Evolutionary conservation across 345 rosid species (phyloP).

Genomic region (Conringia planisiliqua): DNA sequence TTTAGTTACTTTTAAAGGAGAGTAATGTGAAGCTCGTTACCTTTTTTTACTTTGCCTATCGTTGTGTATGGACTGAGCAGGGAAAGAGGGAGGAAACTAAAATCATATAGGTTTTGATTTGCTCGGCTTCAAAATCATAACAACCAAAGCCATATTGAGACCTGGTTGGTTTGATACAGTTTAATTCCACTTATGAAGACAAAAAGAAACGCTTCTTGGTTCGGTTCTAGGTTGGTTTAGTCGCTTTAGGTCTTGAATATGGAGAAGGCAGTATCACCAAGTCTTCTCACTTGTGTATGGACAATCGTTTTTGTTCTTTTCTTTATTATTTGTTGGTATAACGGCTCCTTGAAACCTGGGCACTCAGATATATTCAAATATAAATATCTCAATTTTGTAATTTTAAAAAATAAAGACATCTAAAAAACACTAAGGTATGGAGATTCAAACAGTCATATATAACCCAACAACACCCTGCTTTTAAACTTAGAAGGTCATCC

Average conservation of each 20-base stretch:
- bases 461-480: too few relatives aligned
- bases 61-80: background rate
- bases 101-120: background rate
- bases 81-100: background rate
- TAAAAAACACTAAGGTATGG: background rate
- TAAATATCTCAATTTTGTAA: background rate
- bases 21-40: background rate
- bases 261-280: background rate
- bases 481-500: too few relatives aligned
- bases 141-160: background rate
- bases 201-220: background rate
- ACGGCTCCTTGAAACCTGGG: conserved; percentile 34
- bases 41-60: background rate
- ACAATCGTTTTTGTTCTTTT: background rate
- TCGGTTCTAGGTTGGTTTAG: background rate
- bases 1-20: background rate
- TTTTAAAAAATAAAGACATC: background rate
- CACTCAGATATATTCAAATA: too few relatives aligned
- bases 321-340: background rate
- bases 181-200: background rate
- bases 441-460: background rate
- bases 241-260: background rate
- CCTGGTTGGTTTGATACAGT: background rate
- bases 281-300: background rate
- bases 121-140: background rate